Base-by-base conservation (phyloP, 805 yeast genomes). In the Candida oleophila region DNA sequence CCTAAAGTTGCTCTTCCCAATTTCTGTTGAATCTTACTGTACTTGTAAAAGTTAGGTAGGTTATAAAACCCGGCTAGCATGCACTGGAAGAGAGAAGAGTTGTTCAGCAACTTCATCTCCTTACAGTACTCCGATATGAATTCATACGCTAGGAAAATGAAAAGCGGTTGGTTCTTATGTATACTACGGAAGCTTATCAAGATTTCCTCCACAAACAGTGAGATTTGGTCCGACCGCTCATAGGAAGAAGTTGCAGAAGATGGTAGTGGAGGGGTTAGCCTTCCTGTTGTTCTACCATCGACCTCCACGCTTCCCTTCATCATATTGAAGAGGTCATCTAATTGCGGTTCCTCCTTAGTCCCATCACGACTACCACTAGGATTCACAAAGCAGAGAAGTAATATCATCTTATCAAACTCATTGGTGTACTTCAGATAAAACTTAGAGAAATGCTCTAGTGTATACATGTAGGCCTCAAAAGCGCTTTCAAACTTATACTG, bases 11-110 rank as follows among this genome's bases (percentile, higher is more conserved):
- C 21, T 36, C 22, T 56, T 20, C 55, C 56, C 43, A 71, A 55
- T 43, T 60, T 64, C 44, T 49, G 41, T 50, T 72, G 74, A 35
- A 72, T 65, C 49, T 62, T 60, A 41, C 61, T 71, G 49, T 63
- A 72, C 51, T 71, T 71, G 59, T 71, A 60, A 58, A 71, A 72
- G 49, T 68, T 69, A 22, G 77, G 76, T 35, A 72, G 55, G 52
- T 70, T 68, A 38, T 71, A 61, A 49, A 60, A 62, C 1, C 77
- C 77, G 1, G 76, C 71, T 35, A 72, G 52, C 3, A 69, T 48
- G 46, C 67, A 56, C 51, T 71, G 75, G 57, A 71, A 72, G 34
- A 72, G 52, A 4, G 75, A 66, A 2, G 74, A 68, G 50, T 71
- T 74, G 41, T 66, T 66, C 3, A 73, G 66, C 12, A 72, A 61